A percentile compares a stretch with the other conserved stretches of the same genome.
These are phyloP conservation scores for Goniomonas avonlea DNA, from an alignment of 78 protist species.

Conservation along the genomic window DNA sequence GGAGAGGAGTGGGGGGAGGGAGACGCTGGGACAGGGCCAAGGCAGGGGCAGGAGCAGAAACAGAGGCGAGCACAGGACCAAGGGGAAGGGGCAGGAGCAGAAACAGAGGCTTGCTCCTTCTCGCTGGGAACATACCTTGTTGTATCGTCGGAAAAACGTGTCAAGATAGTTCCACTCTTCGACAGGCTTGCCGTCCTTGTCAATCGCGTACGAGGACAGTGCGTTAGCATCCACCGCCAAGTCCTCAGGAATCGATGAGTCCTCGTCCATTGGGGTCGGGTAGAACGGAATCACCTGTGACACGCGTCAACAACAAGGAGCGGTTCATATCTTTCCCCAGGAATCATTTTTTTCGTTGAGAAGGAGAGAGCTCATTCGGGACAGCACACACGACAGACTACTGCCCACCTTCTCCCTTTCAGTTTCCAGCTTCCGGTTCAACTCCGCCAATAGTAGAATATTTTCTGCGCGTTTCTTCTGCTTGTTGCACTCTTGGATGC, in stretches of 20 bases:
- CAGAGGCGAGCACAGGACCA: neutral
- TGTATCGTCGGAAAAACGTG: conserved; percentile 37
- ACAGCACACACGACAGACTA: too few relatives aligned
- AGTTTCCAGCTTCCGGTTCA: conserved; percentile 55
- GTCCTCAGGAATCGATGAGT: neutral
- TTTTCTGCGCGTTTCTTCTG: conserved; percentile 20
- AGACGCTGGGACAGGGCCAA: too few relatives aligned
- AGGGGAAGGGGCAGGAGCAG: neutral
- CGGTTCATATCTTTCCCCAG: too few relatives aligned
- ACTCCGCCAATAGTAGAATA: conserved; percentile 47
- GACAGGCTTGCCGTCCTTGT: conserved; percentile 19
- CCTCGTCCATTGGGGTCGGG: conserved; percentile 7
- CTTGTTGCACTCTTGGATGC: neutral
- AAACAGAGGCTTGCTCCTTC: too few relatives aligned
- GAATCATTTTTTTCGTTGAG: too few relatives aligned
- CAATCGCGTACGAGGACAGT: neutral
- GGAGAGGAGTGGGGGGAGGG: too few relatives aligned
- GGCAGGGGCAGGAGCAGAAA: neutral
- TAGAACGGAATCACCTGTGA: conserved; percentile 22
- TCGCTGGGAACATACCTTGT: conserved; percentile 32
- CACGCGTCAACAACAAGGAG: too few relatives aligned
- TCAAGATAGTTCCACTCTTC: conserved; percentile 26
- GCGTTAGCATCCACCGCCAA: neutral
- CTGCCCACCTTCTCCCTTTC: conserved; percentile 65
- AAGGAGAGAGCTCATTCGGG: too few relatives aligned